phyloP scores from a whole-genome alignment of 495 filamentous ascomycete genomes.

The Aspergillus coremiiformis region DNA sequence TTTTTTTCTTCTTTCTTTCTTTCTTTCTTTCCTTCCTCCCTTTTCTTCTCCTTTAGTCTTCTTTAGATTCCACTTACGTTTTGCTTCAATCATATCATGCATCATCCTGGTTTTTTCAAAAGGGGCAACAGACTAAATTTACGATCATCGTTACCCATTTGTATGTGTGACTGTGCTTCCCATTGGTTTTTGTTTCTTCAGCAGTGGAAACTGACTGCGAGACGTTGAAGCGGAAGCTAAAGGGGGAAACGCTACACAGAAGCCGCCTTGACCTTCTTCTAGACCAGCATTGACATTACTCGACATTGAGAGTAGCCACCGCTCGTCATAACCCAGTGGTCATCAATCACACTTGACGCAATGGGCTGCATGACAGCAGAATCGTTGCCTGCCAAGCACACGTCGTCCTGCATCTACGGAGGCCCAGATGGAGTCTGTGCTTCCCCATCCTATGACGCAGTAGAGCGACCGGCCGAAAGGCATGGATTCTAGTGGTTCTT shows the following conservation, averaged over 20 bases:
- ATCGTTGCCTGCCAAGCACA: slow-evolving; percentile 15
- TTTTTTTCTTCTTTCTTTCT: too few relatives aligned
- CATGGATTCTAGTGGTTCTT: background rate
- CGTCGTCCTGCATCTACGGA: slow-evolving; percentile 8
- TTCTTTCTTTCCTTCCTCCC: too few relatives aligned
- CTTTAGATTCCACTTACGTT: background rate
- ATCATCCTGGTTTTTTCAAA: background rate
- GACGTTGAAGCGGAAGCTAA: background rate
- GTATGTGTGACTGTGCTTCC: background rate
- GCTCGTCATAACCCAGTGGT: background rate
- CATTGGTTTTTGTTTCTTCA: background rate
- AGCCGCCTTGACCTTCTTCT: slow-evolving; percentile 8
- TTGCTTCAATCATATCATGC: background rate
- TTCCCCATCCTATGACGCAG: slow-evolving; percentile 1
- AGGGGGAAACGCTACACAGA: slow-evolving; percentile 1
- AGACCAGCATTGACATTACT: background rate
- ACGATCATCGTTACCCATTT: background rate
- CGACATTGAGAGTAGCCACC: background rate
- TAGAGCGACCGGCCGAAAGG: slow-evolving; percentile 11
- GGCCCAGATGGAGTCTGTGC: slow-evolving; percentile 17
- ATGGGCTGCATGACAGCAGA: slow-evolving; percentile 4
- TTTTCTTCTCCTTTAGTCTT: background rate
- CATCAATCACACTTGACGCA: slow-evolving; percentile 11
- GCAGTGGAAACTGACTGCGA: background rate
- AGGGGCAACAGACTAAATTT: background rate